A percentile compares a stretch with the other conserved stretches of the same genome.
Conservation (phyloP, 1,284 basidiomycete genomes). For the Puccinia polysora region DNA sequence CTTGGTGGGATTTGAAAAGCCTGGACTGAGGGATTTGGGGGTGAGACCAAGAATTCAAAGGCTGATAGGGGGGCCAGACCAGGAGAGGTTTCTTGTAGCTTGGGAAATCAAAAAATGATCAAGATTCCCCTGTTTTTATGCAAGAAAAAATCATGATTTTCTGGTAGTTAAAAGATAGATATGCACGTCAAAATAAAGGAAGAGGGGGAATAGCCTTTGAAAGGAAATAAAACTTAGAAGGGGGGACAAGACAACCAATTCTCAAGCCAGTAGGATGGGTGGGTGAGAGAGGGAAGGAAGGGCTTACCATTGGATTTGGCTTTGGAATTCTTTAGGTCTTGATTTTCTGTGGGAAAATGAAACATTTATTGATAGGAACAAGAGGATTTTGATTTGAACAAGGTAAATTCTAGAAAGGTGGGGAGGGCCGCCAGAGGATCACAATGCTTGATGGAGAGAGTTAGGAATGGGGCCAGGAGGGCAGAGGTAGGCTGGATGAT, state of each 20-base stretch:
- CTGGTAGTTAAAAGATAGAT: neutral
- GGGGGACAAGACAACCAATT: neutral
- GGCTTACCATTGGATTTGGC: slow-evolving; percentile 5
- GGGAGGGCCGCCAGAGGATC: neutral
- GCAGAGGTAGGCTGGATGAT: neutral
- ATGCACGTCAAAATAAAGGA: too few relatives aligned
- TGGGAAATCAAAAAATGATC: neutral
- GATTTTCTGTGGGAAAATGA: neutral
- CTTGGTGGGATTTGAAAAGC: neutral
- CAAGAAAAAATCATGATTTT: slow-evolving; percentile 23
- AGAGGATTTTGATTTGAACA: neutral
- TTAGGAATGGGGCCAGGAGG: neutral
- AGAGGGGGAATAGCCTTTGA: neutral
- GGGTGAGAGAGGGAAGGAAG: neutral
- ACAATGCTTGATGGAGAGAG: neutral
- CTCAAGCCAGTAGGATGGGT: neutral
- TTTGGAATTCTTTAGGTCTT: neutral
- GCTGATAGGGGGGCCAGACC: neutral
- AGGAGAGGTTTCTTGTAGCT: neutral
- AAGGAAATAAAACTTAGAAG: neutral
- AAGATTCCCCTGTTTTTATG: slow-evolving; percentile 1
- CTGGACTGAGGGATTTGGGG: neutral
- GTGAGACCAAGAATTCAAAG: neutral
- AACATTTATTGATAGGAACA: neutral
- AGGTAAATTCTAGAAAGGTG: too few relatives aligned